Evolutionary conservation across 805 yeast species (phyloP).

Genomic region (Jamesozyma gamospora): DNA sequence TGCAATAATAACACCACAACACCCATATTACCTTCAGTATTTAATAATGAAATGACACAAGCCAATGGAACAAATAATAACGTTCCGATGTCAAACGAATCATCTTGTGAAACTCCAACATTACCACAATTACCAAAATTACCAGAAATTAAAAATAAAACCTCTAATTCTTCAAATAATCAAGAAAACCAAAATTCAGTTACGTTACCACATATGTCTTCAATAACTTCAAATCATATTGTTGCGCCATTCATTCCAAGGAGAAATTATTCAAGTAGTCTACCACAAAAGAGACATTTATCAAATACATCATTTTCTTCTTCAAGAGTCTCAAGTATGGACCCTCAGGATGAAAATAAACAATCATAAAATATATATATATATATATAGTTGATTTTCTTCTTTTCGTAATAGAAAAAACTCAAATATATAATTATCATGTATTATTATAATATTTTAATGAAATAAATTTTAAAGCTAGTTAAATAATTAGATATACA

Average conservation of each 20-base stretch:
- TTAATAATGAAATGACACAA: neutral
- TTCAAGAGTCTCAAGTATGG: neutral
- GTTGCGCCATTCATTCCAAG: conserved; percentile 26
- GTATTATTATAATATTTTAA: too few species aligned
- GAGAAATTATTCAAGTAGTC: conserved; percentile 16
- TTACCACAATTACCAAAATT: neutral
- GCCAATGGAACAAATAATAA: neutral
- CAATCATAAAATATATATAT: neutral
- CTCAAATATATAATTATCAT: neutral
- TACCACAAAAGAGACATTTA: conserved; percentile 25
- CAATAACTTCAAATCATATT: conserved; percentile 2
- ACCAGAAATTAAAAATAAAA: neutral
- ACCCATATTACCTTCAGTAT: neutral
- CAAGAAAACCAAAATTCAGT: neutral
- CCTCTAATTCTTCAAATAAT: neutral
- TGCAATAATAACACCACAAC: neutral
- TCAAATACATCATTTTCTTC: conserved; percentile 1
- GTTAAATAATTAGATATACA: neutral
- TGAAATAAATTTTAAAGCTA: too few species aligned
- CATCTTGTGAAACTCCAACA: neutral
- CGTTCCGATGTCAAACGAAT: too few species aligned
- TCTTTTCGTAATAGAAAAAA: neutral
- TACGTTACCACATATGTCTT: neutral
- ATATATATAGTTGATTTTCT: neutral
- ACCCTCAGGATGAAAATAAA: neutral